These are phyloP conservation scores for Trichophyton equinum DNA, from an alignment of 2,329 filamentous ascomycete species.

Conservation along the genomic window DNA sequence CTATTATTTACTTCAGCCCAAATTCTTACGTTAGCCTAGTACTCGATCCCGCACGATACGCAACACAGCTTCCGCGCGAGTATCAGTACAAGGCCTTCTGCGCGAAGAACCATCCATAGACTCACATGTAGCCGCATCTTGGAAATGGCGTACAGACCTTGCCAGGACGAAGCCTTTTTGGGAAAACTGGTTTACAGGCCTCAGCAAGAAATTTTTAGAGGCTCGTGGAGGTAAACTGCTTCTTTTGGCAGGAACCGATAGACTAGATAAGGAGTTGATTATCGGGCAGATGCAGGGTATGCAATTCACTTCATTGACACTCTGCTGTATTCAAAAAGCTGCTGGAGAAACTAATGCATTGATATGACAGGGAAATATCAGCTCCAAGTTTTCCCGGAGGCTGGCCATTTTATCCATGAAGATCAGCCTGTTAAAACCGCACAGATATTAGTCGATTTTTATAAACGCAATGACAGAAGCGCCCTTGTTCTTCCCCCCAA, in stretches of 20 bases:
- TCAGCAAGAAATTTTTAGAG: constrained; percentile 76
- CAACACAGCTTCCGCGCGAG: constrained; percentile 68
- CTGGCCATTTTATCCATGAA: constrained; percentile 94
- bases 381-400: constrained; percentile 83
- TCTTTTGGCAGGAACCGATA: constrained; percentile 76
- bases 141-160: constrained; percentile 79
- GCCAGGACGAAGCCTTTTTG: constrained; percentile 77
- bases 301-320: constrained; percentile 7
- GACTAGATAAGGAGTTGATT: constrained; percentile 79
- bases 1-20: not conserved
- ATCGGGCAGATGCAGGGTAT: constrained; percentile 95
- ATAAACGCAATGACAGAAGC: constrained; percentile 76
- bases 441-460: constrained; percentile 75
- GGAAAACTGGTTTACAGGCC: constrained; percentile 82
- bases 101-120: constrained; percentile 29
- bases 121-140: constrained; percentile 39
- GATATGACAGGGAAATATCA: constrained; percentile 62
- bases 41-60: constrained; percentile 76
- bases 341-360: not conserved
- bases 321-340: not conserved
- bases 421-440: constrained; percentile 87
- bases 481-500: constrained; percentile 81
- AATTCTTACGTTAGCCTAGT: constrained; percentile 18
- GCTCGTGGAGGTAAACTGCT: constrained; percentile 74
- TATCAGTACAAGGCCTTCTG: constrained; percentile 73